These are phyloP conservation scores for Laetiporus sulphureus DNA, from an alignment of 1,284 basidiomycete species.

Conservation along the genomic window DNA sequence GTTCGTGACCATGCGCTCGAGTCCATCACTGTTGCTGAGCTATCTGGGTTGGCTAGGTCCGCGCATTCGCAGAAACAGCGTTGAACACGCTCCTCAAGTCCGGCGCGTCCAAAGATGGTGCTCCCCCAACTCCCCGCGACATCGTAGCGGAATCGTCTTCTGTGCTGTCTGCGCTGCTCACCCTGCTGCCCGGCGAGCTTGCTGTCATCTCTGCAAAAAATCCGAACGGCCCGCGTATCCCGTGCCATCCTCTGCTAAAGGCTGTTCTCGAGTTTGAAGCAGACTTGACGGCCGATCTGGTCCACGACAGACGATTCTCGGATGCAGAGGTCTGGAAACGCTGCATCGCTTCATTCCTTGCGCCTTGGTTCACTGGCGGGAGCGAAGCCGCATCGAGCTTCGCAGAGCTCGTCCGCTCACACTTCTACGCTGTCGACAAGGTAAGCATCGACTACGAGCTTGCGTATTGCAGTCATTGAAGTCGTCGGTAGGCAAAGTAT, in stretches of 20 bases:
- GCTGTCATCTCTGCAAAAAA: conserved; percentile 32
- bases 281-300: conserved; percentile 71
- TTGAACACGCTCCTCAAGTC: conserved; percentile 73
- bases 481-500: conserved; percentile 43
- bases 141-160: conserved; percentile 53
- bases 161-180: conserved; percentile 50
- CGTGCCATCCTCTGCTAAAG: conserved; percentile 43
- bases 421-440: conserved; percentile 76
- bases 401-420: conserved; percentile 59
- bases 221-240: conserved; percentile 41
- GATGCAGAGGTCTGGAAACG: conserved; percentile 67
- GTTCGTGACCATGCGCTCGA: conserved; percentile 31
- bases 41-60: conserved; percentile 46
- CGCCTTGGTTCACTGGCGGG: conserved; percentile 52
- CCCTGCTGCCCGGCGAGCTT: conserved; percentile 50
- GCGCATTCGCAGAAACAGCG: conserved; percentile 83
- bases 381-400: conserved; percentile 41
- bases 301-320: conserved; percentile 60
- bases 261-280: conserved; percentile 66
- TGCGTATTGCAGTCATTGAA: neutral
- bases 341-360: conserved; percentile 66
- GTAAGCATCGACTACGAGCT: conserved; percentile 23
- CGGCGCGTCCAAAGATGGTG: conserved; percentile 70
- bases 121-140: conserved; percentile 62
- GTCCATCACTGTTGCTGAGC: conserved; percentile 7